Percentiles rank a stretch among this genome's conserved stretches.
phyloP scores from a whole-genome alignment of 2,329 filamentous ascomycete species.

The Xylariales sp. region DNA sequence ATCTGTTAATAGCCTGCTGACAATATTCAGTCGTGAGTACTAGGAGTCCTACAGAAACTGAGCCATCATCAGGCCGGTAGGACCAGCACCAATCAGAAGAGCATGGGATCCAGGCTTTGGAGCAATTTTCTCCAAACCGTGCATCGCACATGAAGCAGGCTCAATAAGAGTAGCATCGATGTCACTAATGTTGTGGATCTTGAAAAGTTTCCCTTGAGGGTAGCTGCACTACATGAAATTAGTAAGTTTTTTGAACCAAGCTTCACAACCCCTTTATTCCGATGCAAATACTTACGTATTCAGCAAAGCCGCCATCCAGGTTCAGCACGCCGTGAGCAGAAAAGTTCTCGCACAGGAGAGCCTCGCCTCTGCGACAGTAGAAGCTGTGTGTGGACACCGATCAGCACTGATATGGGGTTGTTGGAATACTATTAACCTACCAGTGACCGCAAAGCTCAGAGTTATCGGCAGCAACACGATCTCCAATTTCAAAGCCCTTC shows the following conservation, averaged over 20 bases:
- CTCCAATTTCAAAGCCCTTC: slow-evolving; percentile 55
- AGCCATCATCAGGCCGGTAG: slow-evolving; percentile 54
- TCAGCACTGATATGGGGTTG: slow-evolving; percentile 8
- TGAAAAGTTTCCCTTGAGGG: slow-evolving; percentile 54
- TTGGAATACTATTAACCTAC: slow-evolving; percentile 12
- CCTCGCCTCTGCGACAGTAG: slow-evolving; percentile 66
- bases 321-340: slow-evolving; percentile 60
- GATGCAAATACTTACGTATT: slow-evolving; percentile 48
- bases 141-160: slow-evolving; percentile 67
- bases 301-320: slow-evolving; percentile 67
- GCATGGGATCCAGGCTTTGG: slow-evolving; percentile 62
- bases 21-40: neutral
- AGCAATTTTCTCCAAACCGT: slow-evolving; percentile 65
- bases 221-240: slow-evolving; percentile 32
- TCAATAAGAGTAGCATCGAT: slow-evolving; percentile 68
- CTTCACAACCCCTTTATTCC: no score
- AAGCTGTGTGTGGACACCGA: slow-evolving; percentile 35
- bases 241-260: no score
- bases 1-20: slow-evolving; percentile 6
- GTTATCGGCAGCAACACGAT: slow-evolving; percentile 61
- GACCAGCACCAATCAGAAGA: slow-evolving; percentile 62
- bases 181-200: slow-evolving; percentile 60
- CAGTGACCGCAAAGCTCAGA: slow-evolving; percentile 66
- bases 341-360: slow-evolving; percentile 66
- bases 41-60: slow-evolving; percentile 26